Base-by-base conservation (phyloP, 78 protist genomes). In the Isochrysis galbana region DNA sequence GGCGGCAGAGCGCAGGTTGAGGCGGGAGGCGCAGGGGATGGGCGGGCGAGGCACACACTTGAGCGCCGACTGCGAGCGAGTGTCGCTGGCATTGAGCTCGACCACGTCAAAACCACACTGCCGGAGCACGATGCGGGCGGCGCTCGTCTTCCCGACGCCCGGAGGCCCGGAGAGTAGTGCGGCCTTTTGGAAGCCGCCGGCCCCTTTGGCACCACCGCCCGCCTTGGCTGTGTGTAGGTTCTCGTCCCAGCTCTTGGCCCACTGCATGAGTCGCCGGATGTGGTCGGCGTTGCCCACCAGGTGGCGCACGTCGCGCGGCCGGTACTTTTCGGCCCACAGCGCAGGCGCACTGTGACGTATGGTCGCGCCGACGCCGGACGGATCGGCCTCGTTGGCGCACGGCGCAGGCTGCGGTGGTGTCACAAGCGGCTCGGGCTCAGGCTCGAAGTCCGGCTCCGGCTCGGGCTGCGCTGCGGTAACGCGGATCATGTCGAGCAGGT, bases 51-150 rank as follows among this genome's bases (percentile, higher is more conserved):
- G n/a, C n/a, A n/a, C n/a, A n/a, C n/a, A 25, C 77, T 39, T 1
- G 47, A 97, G 91, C 77, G 90, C 41, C 23, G 70, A 88, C 90
- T 97, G 96, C 77, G 94, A 95, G 38, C 99, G 96, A 0, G 95
- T 87, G 87, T 99, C 99, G 70, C 94, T 69, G 0, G 99, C 99
- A 92, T 99, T 99, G 89, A 96, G 84, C 94, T 99, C 99, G 11
- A 99, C 88, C 26, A 91, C 55, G 55, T 96, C 97, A 72, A 55
- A 96, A 10, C 98, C 98, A 51, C 19, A 34, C 34, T 36, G 91
- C 0, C 36, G 39, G 38, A 92, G 55, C 14, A 95, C 94, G 61
- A 97, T 42, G 5, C 48, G 72, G 7, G 98, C 99, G 7, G 98
- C 46, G 0, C 98, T 82, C 34, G 99, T 98, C 92, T 98, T 98